phyloP scores from a whole-genome alignment of 257 asterid species.

The Dorcoceras hygrometricum region DNA sequence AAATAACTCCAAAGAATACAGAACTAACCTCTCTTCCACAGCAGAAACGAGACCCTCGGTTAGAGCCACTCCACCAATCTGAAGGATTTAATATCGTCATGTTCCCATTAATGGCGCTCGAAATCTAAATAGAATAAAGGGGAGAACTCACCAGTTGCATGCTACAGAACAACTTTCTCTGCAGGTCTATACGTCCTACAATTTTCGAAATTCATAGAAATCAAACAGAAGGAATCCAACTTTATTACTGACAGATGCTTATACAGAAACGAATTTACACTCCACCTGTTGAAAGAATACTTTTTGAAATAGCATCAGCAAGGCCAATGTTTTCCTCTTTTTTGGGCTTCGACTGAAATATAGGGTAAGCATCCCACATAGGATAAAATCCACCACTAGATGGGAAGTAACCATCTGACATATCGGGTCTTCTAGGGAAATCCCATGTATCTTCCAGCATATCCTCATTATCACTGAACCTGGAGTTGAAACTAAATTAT shows the following conservation, averaged over 20 bases:
- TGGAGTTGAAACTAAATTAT: slow-evolving; percentile 27
- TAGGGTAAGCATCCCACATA: slow-evolving; percentile 89
- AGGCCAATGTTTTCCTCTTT: slow-evolving; percentile 83
- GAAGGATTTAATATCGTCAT: slow-evolving; percentile 33
- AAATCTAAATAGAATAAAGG: slow-evolving; percentile 19
- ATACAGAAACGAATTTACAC: slow-evolving; percentile 18
- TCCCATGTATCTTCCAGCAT: slow-evolving; percentile 93
- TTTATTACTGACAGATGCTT: slow-evolving; percentile 5
- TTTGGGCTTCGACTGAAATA: slow-evolving; percentile 65
- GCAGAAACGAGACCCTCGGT: slow-evolving; percentile 85
- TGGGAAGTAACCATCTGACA: slow-evolving; percentile 56
- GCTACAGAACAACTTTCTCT: slow-evolving; percentile 95
- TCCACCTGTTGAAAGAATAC: slow-evolving; percentile 84
- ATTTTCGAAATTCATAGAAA: slow-evolving; percentile 26
- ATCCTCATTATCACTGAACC: slow-evolving; percentile 94
- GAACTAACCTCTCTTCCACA: slow-evolving; percentile 85
- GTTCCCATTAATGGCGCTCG: not conserved
- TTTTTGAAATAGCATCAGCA: slow-evolving; percentile 94
- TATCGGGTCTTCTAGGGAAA: slow-evolving; percentile 48
- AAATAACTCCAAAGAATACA: slow-evolving; percentile 15
- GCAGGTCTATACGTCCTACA: slow-evolving; percentile 85
- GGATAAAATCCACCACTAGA: slow-evolving; percentile 57
- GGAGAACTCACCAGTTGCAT: slow-evolving; percentile 82
- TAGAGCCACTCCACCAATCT: slow-evolving; percentile 90
- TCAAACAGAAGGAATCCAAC: slow-evolving; percentile 10